Conservation (phyloP, 2,329 filamentous ascomycete genomes). For the Pseudopyrenochaeta lycopersici region DNA sequence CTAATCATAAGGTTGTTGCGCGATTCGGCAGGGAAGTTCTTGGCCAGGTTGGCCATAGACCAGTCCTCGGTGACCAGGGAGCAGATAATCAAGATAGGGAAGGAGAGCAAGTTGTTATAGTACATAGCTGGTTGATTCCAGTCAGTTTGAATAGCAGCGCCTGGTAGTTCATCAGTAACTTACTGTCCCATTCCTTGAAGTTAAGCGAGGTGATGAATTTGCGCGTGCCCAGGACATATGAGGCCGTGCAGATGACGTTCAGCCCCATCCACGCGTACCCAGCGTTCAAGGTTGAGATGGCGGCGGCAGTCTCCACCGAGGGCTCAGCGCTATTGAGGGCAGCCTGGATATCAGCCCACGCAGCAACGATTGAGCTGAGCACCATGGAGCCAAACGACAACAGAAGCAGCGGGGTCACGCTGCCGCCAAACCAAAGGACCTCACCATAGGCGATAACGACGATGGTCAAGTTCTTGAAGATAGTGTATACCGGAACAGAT, state of each 20-base stretch:
- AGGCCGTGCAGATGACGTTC: constrained; percentile 93
- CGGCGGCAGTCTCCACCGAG: constrained; percentile 67
- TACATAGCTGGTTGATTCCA: constrained; percentile 80
- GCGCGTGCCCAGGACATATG: constrained; percentile 91
- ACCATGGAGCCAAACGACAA: constrained; percentile 98
- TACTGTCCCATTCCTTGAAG: constrained; percentile 99
- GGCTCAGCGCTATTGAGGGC: constrained; percentile 71
- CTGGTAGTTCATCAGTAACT: constrained; percentile 47
- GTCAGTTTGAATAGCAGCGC: background rate
- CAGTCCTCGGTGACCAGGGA: constrained; percentile 91
- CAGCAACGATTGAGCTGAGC: constrained; percentile 89
- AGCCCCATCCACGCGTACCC: constrained; percentile 98
- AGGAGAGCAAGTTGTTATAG: constrained; percentile 98
- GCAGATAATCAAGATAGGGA: constrained; percentile 85
- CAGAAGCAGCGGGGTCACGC: constrained; percentile 84
- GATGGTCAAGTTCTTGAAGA: constrained; percentile 99
- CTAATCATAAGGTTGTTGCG: constrained; percentile 83
- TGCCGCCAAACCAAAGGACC: constrained; percentile 97
- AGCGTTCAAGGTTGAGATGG: constrained; percentile 88
- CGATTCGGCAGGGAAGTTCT: constrained; percentile 86
- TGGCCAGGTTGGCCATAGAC: constrained; percentile 81
- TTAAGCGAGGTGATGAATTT: constrained; percentile 99
- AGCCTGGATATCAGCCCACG: constrained; percentile 95
- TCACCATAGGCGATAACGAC: constrained; percentile 98
- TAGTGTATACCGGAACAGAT: constrained; percentile 97